Percentiles rank a stretch among this genome's conserved stretches.
phyloP scores from a whole-genome alignment of 129 eudicot genomes.

The Flaveria ramosissima region DNA sequence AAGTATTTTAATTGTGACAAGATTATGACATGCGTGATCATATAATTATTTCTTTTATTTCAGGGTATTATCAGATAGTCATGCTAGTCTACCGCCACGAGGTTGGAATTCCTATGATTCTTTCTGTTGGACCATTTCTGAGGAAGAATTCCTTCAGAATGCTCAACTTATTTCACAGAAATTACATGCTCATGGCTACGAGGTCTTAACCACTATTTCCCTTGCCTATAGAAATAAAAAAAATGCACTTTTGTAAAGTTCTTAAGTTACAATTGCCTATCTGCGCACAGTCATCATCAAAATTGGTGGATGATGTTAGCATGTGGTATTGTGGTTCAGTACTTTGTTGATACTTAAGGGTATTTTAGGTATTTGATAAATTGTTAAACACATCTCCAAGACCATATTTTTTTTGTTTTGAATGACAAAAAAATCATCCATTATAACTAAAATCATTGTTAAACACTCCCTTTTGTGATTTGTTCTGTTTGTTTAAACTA shows the following conservation, averaged over 20 bases:
- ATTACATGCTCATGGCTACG: slow-evolving; percentile 70
- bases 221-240: neutral
- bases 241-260: neutral
- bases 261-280: slow-evolving; percentile 19
- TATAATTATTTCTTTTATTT: slow-evolving; percentile 11
- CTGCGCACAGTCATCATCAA: slow-evolving; percentile 15
- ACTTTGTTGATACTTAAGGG: neutral
- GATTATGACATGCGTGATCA: neutral
- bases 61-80: slow-evolving; percentile 48
- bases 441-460: neutral
- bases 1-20: neutral
- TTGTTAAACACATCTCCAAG: neutral
- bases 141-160: slow-evolving; percentile 78
- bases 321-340: neutral
- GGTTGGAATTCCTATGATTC: slow-evolving; percentile 99
- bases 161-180: slow-evolving; percentile 65
- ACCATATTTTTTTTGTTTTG: neutral
- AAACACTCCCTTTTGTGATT: neutral
- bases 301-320: neutral
- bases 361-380: slow-evolving; percentile 3
- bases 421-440: slow-evolving; percentile 8
- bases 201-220: slow-evolving; percentile 47
- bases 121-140: slow-evolving; percentile 88
- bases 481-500: neutral
- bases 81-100: slow-evolving; percentile 81